Percentiles rank a stretch among this genome's conserved stretches.
Conservation (phyloP, 257 asterid genomes). For the Salvia hispanica region DNA sequence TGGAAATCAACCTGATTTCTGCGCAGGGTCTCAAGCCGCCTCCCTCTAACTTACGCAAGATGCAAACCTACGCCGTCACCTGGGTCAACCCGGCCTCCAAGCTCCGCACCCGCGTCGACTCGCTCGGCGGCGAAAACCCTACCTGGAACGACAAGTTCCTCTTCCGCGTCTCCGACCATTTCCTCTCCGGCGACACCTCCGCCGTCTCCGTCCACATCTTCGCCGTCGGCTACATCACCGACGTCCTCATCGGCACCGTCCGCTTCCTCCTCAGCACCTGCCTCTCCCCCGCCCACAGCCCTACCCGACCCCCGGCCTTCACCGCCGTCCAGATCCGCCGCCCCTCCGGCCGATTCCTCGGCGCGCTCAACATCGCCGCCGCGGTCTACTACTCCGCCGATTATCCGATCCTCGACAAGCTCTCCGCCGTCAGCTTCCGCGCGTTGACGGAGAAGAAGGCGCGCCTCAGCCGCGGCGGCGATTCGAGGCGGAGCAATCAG, state of each 20-base stretch:
- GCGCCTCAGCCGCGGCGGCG: constrained; percentile 59
- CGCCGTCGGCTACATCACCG: constrained; percentile 69
- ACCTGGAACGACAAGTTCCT: constrained; percentile 94
- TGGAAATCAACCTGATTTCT: constrained; percentile 86
- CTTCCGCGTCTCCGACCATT: constrained; percentile 67
- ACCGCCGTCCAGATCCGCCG: constrained; percentile 83
- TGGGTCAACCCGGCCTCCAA: constrained; percentile 71
- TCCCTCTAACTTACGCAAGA: constrained; percentile 54
- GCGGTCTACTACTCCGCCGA: constrained; percentile 53
- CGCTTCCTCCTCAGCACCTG: constrained; percentile 72
- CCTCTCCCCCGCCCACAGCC: constrained; percentile 10
- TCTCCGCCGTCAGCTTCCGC: constrained; percentile 65
- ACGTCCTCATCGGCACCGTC: constrained; percentile 69
- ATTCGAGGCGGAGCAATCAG: constrained; percentile 61
- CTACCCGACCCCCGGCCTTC: constrained; percentile 57
- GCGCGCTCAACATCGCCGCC: constrained; percentile 78
- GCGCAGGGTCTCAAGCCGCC: constrained; percentile 82
- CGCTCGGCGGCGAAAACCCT: constrained; percentile 72
- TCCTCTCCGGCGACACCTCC: constrained; percentile 74
- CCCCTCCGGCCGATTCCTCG: constrained; percentile 80
- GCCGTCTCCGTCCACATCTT: constrained; percentile 77
- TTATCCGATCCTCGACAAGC: constrained; percentile 52
- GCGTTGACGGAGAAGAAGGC: constrained; percentile 57
- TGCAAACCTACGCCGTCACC: constrained; percentile 73
- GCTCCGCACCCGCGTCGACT: constrained; percentile 74